Percentiles rank a stretch among this genome's conserved stretches.
Evolutionary conservation across 2,329 filamentous ascomycete genomes (phyloP).

Genomic region (Keithomyces neogunnii): DNA sequence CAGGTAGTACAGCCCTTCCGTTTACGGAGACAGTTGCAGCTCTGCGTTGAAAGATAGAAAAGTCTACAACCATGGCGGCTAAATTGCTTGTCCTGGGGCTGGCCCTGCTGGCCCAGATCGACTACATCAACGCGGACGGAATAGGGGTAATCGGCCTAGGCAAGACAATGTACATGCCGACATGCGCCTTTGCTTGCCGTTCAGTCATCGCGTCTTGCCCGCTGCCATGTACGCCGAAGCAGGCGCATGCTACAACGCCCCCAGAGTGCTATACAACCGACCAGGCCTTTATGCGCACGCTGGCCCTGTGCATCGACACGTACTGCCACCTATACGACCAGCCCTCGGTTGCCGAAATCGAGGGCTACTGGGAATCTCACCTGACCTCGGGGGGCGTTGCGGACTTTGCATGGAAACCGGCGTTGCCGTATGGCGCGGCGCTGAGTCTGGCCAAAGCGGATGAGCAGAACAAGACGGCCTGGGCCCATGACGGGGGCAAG

Average conservation of each 20-base stretch:
- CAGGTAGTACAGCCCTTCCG: not conserved
- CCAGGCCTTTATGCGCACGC: conserved; percentile 20
- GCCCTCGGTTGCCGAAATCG: conserved; percentile 10
- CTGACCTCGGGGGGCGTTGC: conserved; percentile 19
- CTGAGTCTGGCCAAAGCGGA: conserved; percentile 13
- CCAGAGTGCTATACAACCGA: conserved; percentile 21
- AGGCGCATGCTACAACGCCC: conserved; percentile 11
- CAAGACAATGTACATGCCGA: conserved; percentile 25
- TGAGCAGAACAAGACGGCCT: conserved; percentile 8
- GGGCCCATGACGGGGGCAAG: not conserved
- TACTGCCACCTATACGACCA: conserved; percentile 18
- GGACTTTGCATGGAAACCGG: conserved; percentile 13
- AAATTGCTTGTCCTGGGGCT: not conserved
- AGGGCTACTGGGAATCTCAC: conserved; percentile 21
- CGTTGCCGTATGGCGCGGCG: conserved; percentile 20
- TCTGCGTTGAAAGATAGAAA: not conserved
- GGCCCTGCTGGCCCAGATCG: not conserved
- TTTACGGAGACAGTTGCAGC: not conserved
- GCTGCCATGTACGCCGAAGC: conserved; percentile 21
- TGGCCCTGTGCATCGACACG: conserved; percentile 25
- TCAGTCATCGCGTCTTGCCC: conserved; percentile 15
- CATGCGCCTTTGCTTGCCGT: conserved; percentile 27
- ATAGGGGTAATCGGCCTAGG: conserved; percentile 21
- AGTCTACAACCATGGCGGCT: not conserved
- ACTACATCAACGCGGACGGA: not conserved